phyloP scores from a whole-genome alignment of 306 rosid genomes.

The Luffa acutangula region DNA sequence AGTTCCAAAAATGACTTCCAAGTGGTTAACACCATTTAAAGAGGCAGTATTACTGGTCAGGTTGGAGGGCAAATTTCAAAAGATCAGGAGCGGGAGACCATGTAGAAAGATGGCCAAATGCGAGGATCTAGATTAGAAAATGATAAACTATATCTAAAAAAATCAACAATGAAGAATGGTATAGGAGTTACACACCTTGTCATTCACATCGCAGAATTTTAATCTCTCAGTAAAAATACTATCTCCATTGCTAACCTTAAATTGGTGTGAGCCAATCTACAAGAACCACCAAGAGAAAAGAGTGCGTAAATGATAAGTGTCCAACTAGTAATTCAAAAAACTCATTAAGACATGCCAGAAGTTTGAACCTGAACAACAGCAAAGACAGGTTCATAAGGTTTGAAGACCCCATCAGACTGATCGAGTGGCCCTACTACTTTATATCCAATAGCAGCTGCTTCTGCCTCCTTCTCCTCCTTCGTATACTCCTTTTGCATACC shows the following conservation, averaged over 20 bases:
- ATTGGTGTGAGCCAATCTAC: constrained; percentile 89
- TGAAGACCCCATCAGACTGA: constrained; percentile 43
- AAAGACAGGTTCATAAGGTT: constrained; percentile 63
- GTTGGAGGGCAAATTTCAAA: neutral
- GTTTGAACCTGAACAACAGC: constrained; percentile 69
- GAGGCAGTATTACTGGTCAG: neutral
- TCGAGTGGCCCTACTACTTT: constrained; percentile 53
- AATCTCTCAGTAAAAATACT: constrained; percentile 73
- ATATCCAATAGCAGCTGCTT: constrained; percentile 66
- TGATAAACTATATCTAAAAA: neutral
- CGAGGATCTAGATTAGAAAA: neutral
- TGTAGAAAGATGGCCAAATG: neutral
- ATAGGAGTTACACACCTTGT: constrained; percentile 45
- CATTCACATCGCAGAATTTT: constrained; percentile 87
- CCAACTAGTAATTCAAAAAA: neutral
- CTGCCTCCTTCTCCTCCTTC: constrained; percentile 68
- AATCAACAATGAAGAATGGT: neutral
- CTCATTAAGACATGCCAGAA: neutral
- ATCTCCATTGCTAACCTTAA: constrained; percentile 83
- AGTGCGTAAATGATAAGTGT: neutral
- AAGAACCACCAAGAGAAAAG: neutral
- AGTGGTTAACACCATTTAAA: neutral
- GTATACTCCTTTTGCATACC: constrained; percentile 37
- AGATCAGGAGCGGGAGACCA: neutral
- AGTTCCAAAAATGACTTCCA: neutral